Conservation (phyloP, 805 yeast species). For the Yamadazyma takamatsuzukensis region DNA sequence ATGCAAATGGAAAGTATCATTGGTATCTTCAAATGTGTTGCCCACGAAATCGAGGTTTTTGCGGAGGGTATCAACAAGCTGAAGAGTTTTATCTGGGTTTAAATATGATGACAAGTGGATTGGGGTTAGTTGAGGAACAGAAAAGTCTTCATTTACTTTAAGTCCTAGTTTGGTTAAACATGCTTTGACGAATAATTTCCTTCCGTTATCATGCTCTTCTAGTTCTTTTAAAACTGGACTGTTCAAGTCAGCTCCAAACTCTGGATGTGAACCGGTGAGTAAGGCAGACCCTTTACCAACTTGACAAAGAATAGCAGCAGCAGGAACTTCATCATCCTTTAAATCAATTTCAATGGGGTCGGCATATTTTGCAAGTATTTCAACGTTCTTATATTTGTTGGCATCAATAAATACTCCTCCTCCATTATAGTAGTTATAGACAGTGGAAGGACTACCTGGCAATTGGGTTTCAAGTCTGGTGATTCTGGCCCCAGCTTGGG, state of each 20-base stretch:
- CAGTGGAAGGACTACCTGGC: slow-evolving; percentile 20
- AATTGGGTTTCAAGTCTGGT: slow-evolving; percentile 42
- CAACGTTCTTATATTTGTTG: slow-evolving; percentile 52
- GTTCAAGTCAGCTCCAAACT: slow-evolving; percentile 47
- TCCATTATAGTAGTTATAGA: slow-evolving; percentile 71
- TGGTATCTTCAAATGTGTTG: slow-evolving; percentile 44
- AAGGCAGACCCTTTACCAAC: slow-evolving; percentile 76
- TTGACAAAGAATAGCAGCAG: slow-evolving; percentile 69
- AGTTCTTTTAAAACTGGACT: slow-evolving; percentile 31
- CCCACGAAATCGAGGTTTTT: slow-evolving; percentile 32
- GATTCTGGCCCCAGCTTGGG: slow-evolving; percentile 73
- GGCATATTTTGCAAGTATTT: slow-evolving; percentile 67
- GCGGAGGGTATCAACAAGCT: slow-evolving; percentile 36
- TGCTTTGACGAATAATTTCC: slow-evolving; percentile 55
- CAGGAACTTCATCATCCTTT: slow-evolving; percentile 30
- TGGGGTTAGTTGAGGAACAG: slow-evolving; percentile 69
- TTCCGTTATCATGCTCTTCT: slow-evolving; percentile 37
- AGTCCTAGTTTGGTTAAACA: slow-evolving; percentile 62
- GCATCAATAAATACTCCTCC: slow-evolving; percentile 87
- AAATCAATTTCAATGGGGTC: slow-evolving; percentile 52
- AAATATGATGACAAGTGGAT: slow-evolving; percentile 47
- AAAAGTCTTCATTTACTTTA: slow-evolving; percentile 53
- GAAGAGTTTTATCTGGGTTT: slow-evolving; percentile 24
- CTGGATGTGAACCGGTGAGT: slow-evolving; percentile 87
- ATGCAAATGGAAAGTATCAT: slow-evolving; percentile 55